These are phyloP conservation scores for carrot (Daucus carota) DNA, from an alignment of 129 eudicot genomes.

Conservation along the genomic window DNA sequence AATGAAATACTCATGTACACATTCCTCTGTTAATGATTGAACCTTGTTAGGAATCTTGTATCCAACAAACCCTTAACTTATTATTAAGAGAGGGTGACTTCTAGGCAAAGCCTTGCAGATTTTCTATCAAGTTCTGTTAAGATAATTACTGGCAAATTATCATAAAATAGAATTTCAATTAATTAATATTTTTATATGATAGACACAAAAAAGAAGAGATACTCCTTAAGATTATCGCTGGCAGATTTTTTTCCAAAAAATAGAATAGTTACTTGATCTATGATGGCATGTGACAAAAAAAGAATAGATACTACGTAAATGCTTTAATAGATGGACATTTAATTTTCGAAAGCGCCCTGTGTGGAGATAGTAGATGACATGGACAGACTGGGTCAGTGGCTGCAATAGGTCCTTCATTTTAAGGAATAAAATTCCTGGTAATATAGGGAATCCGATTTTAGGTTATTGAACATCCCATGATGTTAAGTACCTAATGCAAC, in stretches of 20 bases:
- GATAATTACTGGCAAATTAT: neutral
- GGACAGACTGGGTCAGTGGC: neutral
- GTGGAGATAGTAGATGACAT: neutral
- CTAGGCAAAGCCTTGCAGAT: neutral
- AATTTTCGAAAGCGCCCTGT: neutral
- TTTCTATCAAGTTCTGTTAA: neutral
- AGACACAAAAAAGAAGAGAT: too few relatives aligned
- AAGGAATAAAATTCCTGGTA: neutral
- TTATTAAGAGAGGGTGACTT: neutral
- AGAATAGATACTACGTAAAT: neutral
- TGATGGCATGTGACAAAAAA: too few relatives aligned
- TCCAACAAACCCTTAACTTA: neutral
- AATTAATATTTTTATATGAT: neutral
- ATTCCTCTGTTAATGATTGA: neutral
- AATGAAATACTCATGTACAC: neutral
- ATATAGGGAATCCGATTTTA: neutral
- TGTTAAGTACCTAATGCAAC: neutral
- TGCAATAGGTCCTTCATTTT: neutral
- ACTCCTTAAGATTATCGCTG: too few relatives aligned
- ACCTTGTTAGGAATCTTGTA: too few relatives aligned
- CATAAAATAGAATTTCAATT: neutral
- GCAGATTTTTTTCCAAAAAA: too few relatives aligned
- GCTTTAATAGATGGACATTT: neutral
- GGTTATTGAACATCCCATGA: neutral
- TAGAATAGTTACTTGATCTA: too few relatives aligned